These are phyloP conservation scores for Phaeophleospora eucalypticola DNA, from an alignment of 2,329 filamentous ascomycete species.

Conservation along the genomic window DNA sequence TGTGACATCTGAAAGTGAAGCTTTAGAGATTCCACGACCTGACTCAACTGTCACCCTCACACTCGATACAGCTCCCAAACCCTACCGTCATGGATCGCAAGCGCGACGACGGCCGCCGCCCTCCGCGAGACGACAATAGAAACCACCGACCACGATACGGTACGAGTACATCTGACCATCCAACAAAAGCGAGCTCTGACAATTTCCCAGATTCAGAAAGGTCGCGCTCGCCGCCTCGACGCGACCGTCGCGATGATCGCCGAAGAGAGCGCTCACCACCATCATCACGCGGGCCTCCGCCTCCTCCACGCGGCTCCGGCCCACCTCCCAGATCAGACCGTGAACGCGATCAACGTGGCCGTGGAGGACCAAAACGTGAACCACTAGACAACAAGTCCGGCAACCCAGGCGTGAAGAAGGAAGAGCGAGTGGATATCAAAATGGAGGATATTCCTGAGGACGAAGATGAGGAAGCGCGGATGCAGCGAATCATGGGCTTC, in stretches of 20 bases:
- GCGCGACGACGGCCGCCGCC: conserved; percentile 21
- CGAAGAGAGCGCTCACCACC: conserved; percentile 28
- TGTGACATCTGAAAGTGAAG: not conserved
- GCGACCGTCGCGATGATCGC: conserved; percentile 28
- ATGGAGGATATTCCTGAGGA: conserved; percentile 26
- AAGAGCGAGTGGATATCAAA: conserved; percentile 13
- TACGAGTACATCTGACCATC: conserved; percentile 6
- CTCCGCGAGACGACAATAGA: conserved; percentile 24
- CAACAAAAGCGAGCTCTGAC: conserved; percentile 11
- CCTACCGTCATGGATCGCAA: conserved; percentile 4
- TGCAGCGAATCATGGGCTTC: conserved; percentile 89
- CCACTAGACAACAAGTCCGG: conserved; percentile 10
- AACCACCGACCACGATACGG: conserved; percentile 27
- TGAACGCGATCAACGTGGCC: conserved; percentile 19
- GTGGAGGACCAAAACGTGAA: conserved; percentile 9
- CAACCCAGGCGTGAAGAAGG: conserved; percentile 8
- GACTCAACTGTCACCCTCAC: not conserved
- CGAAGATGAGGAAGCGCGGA: conserved; percentile 64
- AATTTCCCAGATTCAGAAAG: conserved; percentile 24
- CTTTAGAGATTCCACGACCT: too few species aligned
- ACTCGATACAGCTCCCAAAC: not conserved
- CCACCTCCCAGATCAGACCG: conserved; percentile 19
- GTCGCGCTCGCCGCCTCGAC: conserved; percentile 30
- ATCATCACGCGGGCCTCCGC: conserved; percentile 1
- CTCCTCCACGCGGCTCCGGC: conserved; percentile 15